Evolutionary conservation across 139 green algal genomes (phyloP).

Genomic region (Coelastrella sp.): DNA sequence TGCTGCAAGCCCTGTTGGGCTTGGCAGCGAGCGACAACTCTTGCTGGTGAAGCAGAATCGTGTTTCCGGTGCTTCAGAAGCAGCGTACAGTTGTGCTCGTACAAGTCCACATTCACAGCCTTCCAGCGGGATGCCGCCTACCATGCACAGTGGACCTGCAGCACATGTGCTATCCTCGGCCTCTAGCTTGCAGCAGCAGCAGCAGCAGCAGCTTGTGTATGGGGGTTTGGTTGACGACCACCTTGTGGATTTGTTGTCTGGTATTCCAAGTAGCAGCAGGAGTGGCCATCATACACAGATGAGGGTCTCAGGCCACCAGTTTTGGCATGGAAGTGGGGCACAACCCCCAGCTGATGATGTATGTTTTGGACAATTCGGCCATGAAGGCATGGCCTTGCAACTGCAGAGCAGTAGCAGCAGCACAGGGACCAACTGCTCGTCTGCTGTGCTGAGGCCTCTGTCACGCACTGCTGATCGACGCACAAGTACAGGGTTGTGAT

Average conservation of each 20-base stretch:
- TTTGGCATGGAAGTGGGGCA: neutral
- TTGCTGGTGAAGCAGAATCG: neutral
- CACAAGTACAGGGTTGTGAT: neutral
- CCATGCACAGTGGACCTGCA: neutral
- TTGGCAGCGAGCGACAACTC: neutral
- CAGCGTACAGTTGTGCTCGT: neutral
- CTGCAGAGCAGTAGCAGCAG: neutral
- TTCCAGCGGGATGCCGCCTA: neutral
- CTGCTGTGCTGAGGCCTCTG: neutral
- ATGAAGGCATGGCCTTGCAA: neutral
- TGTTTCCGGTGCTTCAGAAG: neutral
- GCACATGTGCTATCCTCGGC: neutral
- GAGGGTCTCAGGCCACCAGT: neutral
- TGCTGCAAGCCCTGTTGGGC: neutral
- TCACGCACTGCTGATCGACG: neutral
- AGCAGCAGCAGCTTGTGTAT: constrained; percentile 14
- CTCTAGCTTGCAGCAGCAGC: neutral
- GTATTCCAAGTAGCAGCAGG: constrained; percentile 6
- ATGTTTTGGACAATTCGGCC: neutral
- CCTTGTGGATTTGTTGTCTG: constrained; percentile 8
- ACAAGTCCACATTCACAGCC: neutral
- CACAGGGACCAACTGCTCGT: neutral
- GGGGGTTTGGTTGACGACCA: constrained; percentile 21
- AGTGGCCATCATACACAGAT: neutral
- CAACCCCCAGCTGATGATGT: neutral